Percentiles rank a stretch among this genome's conserved stretches.
Evolutionary conservation across 108 stramenopile genomes (phyloP).

Genomic region (Epithemia pelagica): DNA sequence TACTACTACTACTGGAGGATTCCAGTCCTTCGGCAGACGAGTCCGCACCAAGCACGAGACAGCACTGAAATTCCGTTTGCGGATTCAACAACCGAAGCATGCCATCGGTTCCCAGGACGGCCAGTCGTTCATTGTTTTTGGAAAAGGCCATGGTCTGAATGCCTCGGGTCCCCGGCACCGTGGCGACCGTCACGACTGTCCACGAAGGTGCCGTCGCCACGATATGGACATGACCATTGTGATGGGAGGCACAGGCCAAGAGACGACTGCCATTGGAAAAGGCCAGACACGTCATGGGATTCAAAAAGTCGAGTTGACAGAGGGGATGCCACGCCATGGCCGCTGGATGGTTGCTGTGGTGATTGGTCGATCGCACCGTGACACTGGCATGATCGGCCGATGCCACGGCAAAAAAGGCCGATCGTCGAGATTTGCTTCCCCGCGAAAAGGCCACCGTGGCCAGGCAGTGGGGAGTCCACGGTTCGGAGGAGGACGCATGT

Average conservation of each 20-base stretch:
- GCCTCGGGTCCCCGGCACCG: conserved; percentile 5
- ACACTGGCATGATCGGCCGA: conserved; percentile 28
- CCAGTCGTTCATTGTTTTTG: conserved; percentile 29
- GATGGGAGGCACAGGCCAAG: conserved; percentile 28
- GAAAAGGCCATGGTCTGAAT: conserved; percentile 25
- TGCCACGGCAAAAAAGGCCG: conserved; percentile 26
- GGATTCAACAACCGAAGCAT: conserved; percentile 20
- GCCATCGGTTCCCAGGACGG: conserved; percentile 27
- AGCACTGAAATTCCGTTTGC: conserved; percentile 14
- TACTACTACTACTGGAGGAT: conserved; percentile 28
- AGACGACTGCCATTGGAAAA: conserved; percentile 37
- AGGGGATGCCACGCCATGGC: conserved; percentile 15
- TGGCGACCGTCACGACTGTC: conserved; percentile 24
- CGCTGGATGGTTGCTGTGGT: not conserved
- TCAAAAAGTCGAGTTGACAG: conserved; percentile 30
- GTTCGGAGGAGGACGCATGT: not conserved
- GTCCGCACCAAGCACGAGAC: not conserved
- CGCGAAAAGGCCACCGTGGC: conserved; percentile 32
- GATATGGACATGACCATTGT: conserved; percentile 27
- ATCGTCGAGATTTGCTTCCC: conserved; percentile 14
- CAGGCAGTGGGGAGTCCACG: not conserved
- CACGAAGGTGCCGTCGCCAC: conserved; percentile 21
- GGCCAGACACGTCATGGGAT: conserved; percentile 26
- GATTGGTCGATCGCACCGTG: conserved; percentile 22
- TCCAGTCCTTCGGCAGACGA: conserved; percentile 14